A percentile compares a stretch with the other conserved stretches of the same genome.
These are phyloP conservation scores for Pistacia atlantica DNA, from an alignment of 345 rosid genomes.

Conservation along the genomic window DNA sequence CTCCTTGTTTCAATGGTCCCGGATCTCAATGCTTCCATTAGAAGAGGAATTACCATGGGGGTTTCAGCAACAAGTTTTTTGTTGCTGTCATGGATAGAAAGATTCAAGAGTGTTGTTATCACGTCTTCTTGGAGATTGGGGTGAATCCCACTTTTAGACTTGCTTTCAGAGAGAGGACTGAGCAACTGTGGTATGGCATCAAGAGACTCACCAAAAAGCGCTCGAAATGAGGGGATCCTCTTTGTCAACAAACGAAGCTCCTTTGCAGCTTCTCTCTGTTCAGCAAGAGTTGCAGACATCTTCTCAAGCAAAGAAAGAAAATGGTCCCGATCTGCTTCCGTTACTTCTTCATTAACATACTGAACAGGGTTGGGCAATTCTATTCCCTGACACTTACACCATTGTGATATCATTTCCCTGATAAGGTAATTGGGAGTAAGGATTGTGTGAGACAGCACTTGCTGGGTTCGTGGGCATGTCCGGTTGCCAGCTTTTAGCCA, in stretches of 20 bases:
- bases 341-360: slow-evolving; percentile 50
- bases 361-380: slow-evolving; percentile 44
- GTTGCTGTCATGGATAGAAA: slow-evolving; percentile 90
- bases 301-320: slow-evolving; percentile 66
- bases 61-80: slow-evolving; percentile 88
- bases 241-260: slow-evolving; percentile 76
- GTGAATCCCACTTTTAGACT: slow-evolving; percentile 37
- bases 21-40: slow-evolving; percentile 66
- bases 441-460: slow-evolving; percentile 73
- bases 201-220: slow-evolving; percentile 63
- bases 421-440: slow-evolving; percentile 76
- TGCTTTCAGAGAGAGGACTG: slow-evolving; percentile 48
- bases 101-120: slow-evolving; percentile 81
- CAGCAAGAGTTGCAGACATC: slow-evolving; percentile 51
- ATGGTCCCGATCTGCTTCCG: slow-evolving; percentile 60
- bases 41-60: slow-evolving; percentile 70
- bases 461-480: slow-evolving; percentile 85
- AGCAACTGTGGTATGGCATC: slow-evolving; percentile 68
- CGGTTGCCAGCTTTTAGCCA: slow-evolving; percentile 84
- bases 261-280: slow-evolving; percentile 78
- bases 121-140: slow-evolving; percentile 85
- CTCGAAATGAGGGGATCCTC: slow-evolving; percentile 72
- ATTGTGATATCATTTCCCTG: slow-evolving; percentile 75
- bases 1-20: slow-evolving; percentile 75
- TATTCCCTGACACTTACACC: slow-evolving; percentile 71